Percentiles rank a stretch among this genome's conserved stretches.
phyloP scores from a whole-genome alignment of 371 early-diverging fungal genomes.

The Apophysomyces elegans region DNA sequence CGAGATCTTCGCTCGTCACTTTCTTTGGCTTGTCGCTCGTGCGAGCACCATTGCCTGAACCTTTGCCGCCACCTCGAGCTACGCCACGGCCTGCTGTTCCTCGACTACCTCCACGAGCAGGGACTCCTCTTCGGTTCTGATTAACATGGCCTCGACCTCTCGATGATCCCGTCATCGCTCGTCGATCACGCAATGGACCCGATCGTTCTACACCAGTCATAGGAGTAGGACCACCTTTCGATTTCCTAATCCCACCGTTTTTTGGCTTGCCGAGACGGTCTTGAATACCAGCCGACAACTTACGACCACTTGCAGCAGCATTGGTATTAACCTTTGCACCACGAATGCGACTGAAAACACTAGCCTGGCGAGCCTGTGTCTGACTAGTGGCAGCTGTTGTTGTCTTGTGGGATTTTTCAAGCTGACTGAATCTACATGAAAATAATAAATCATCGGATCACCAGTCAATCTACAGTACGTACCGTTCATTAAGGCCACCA shows the following conservation, averaged over 20 bases:
- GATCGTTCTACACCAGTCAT: slow-evolving; percentile 26
- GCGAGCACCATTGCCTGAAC: not conserved
- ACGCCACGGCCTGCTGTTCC: slow-evolving; percentile 1
- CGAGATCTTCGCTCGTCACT: slow-evolving; percentile 39
- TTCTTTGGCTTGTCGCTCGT: slow-evolving; percentile 11
- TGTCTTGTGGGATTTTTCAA: slow-evolving; percentile 17
- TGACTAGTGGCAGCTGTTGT: slow-evolving; percentile 2
- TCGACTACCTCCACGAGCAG: not conserved
- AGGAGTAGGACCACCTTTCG: slow-evolving; percentile 15
- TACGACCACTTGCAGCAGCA: slow-evolving; percentile 15
- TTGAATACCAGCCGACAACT: slow-evolving; percentile 30
- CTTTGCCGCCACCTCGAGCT: not conserved
- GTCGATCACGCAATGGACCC: slow-evolving; percentile 11
- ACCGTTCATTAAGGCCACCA: slow-evolving; percentile 56
- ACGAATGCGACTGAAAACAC: slow-evolving; percentile 46
- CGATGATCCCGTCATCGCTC: slow-evolving; percentile 2
- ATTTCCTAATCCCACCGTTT: slow-evolving; percentile 34
- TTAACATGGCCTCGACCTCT: slow-evolving; percentile 1
- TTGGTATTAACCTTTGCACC: slow-evolving; percentile 20
- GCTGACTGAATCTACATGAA: slow-evolving; percentile 29
- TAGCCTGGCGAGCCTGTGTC: slow-evolving; percentile 8
- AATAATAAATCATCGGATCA: not conserved
- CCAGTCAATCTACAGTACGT: slow-evolving; percentile 3
- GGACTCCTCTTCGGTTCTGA: not conserved
- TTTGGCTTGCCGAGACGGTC: slow-evolving; percentile 38